phyloP scores from a whole-genome alignment of 345 rosid genomes.

The Psidium guajava region DNA sequence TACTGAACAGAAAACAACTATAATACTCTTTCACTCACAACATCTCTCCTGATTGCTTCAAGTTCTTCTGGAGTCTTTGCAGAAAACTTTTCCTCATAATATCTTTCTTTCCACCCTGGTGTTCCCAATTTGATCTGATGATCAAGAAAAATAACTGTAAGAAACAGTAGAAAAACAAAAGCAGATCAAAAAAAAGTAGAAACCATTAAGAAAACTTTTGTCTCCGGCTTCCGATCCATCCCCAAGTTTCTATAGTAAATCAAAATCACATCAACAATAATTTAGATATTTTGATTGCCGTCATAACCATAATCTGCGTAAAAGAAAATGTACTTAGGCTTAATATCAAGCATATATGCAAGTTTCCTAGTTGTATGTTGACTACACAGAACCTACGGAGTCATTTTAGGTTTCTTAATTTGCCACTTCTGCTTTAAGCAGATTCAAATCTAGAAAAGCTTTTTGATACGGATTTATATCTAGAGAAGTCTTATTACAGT shows the following conservation, averaged over 20 bases:
- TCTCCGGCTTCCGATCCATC: background rate
- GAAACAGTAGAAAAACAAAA: background rate
- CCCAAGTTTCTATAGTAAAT: background rate
- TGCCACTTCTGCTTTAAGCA: background rate
- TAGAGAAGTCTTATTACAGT: background rate
- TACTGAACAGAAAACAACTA: background rate
- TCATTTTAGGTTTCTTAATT: background rate
- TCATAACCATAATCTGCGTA: background rate
- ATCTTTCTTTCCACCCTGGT: constrained; percentile 94
- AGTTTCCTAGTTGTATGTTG: background rate
- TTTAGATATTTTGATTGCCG: background rate
- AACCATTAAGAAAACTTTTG: background rate
- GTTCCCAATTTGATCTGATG: constrained; percentile 67
- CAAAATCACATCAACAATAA: background rate
- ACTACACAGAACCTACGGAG: background rate
- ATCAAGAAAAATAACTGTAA: background rate
- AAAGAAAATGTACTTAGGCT: background rate
- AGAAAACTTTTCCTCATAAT: constrained; percentile 74
- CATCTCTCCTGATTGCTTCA: constrained; percentile 68
- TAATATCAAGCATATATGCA: background rate
- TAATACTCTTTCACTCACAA: constrained; percentile 41
- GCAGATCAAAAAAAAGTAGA: background rate
- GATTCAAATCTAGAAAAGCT: background rate
- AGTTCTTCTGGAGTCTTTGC: constrained; percentile 53
- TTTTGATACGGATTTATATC: background rate